A percentile compares a stretch with the other conserved stretches of the same genome.
phyloP scores from a whole-genome alignment of 352 stramenopile genomes.

The Blastocystis hominis region DNA sequence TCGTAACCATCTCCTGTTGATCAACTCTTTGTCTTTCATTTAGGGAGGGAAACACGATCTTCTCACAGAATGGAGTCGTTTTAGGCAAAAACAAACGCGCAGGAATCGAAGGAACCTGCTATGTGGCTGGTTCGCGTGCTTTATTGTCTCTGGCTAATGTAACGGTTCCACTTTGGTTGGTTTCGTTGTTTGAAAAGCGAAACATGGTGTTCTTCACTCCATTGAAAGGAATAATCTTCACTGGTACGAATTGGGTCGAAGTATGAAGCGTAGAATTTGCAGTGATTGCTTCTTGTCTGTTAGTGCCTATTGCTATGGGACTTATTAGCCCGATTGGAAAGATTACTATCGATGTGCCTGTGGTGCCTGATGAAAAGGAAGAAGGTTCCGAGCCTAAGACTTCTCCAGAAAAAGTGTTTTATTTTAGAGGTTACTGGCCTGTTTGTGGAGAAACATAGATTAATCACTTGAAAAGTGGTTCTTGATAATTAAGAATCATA shows the following conservation, averaged over 20 bases:
- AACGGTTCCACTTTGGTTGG: slow-evolving; percentile 7
- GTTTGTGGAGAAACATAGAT: neutral
- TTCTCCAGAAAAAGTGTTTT: slow-evolving; percentile 13
- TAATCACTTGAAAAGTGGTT: neutral
- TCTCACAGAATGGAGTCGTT: neutral
- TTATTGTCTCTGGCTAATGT: slow-evolving; percentile 35
- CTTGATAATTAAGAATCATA: neutral
- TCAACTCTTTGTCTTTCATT: neutral
- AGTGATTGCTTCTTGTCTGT: slow-evolving; percentile 19
- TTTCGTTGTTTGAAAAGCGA: slow-evolving; percentile 12
- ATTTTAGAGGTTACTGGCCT: slow-evolving; percentile 53
- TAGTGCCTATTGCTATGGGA: slow-evolving; percentile 14
- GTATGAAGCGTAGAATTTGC: slow-evolving; percentile 26
- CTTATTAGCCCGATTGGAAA: slow-evolving; percentile 31
- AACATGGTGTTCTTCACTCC: slow-evolving; percentile 53
- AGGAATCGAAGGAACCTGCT: slow-evolving; percentile 8
- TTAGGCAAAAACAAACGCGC: neutral
- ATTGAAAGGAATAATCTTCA: slow-evolving; percentile 49
- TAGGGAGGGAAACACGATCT: slow-evolving; percentile 40
- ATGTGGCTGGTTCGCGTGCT: neutral
- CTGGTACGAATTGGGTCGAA: neutral
- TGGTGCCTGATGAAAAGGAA: neutral
- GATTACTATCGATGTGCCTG: neutral
- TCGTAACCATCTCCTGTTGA: slow-evolving; percentile 10
- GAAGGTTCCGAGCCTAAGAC: neutral